Conservation (phyloP, 768 basidiomycete species). For the Daedaleopsis sinensis region DNA sequence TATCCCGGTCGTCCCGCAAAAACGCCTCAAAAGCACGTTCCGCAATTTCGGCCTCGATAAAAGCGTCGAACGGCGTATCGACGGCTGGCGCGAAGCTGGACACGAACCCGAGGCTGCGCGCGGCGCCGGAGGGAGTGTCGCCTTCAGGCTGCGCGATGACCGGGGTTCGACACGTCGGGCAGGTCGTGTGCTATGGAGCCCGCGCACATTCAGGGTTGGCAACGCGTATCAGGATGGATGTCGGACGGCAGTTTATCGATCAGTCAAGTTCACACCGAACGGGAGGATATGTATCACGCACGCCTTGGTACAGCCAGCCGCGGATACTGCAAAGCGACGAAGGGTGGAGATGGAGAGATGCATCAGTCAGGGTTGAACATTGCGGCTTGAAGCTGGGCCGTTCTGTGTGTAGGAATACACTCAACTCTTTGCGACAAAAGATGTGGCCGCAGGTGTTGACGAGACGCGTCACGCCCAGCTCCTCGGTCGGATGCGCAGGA, state of each 20-base stretch:
- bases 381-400: too few species aligned
- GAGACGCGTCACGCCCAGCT: slow-evolving; percentile 70
- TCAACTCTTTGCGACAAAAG: slow-evolving; percentile 84
- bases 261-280: neutral
- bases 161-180: slow-evolving; percentile 30
- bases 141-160: slow-evolving; percentile 16
- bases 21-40: neutral
- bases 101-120: neutral
- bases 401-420: slow-evolving; percentile 20
- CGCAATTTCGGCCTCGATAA: neutral
- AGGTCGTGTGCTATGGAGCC: slow-evolving; percentile 24
- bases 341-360: neutral
- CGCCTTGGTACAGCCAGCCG: slow-evolving; percentile 63
- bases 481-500: slow-evolving; percentile 70
- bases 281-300: slow-evolving; percentile 34
- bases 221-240: neutral
- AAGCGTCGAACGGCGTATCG: neutral
- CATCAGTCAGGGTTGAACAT: too few species aligned
- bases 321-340: slow-evolving; percentile 48
- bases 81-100: too few species aligned
- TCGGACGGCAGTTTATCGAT: neutral
- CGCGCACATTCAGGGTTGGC: neutral
- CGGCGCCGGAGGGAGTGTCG: neutral
- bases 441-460: slow-evolving; percentile 50
- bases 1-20: neutral